phyloP scores from a whole-genome alignment of 345 rosid species.

The Brassica juncea region DNA sequence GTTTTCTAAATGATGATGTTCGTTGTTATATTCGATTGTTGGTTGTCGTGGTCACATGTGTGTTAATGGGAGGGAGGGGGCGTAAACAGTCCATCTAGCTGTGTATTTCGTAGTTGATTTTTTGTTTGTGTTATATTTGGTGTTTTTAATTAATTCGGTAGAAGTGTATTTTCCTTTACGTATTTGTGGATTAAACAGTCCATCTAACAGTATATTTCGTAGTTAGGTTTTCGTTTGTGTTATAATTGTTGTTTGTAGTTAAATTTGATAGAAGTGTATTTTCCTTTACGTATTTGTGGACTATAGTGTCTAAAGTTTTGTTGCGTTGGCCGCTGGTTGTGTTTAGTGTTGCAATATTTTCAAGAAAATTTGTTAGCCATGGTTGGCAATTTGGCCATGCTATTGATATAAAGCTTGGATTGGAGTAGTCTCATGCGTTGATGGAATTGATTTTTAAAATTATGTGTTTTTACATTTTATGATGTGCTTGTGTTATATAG shows the following conservation, averaged over 20 bases:
- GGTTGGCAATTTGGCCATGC: not conserved
- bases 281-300: not conserved
- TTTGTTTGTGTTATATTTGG: not conserved
- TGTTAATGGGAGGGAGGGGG: not conserved
- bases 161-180: not conserved
- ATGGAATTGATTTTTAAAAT: no score
- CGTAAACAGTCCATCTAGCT: not conserved
- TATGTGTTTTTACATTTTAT: no score
- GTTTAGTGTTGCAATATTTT: not conserved
- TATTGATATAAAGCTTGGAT: not conserved
- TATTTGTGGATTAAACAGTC: no score
- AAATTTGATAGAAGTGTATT: not conserved
- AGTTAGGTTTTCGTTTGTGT: no score
- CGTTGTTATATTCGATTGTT: not conserved
- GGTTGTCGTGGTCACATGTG: not conserved
- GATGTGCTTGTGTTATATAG: no score
- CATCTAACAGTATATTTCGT: no score
- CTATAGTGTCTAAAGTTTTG: not conserved
- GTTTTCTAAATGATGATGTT: not conserved
- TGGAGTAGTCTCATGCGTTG: not conserved
- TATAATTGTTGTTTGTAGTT: no score
- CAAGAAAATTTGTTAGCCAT: not conserved
- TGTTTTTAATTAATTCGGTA: not conserved
- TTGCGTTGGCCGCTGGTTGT: not conserved
- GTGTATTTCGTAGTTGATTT: not conserved